A percentile compares a stretch with the other conserved stretches of the same genome.
phyloP scores from a whole-genome alignment of 768 basidiomycete species.

The Mycena metata region DNA sequence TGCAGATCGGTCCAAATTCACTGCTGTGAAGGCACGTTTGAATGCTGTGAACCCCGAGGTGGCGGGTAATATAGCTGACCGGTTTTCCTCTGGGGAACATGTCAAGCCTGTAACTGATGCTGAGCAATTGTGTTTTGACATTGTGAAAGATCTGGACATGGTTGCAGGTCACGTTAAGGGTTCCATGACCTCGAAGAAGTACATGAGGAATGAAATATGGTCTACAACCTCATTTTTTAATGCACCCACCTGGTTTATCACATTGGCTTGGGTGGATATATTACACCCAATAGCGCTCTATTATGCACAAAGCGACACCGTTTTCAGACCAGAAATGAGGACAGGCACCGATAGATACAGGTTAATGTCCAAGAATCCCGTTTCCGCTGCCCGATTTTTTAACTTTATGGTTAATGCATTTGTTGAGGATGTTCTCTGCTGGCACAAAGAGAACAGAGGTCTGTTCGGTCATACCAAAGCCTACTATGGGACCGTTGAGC shows the following conservation, averaged over 20 bases:
- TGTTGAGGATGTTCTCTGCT: constrained; percentile 43
- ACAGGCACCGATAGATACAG: too few species aligned
- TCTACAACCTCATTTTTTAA: constrained; percentile 41
- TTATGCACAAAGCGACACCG: neutral
- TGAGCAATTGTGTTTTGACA: constrained; percentile 51
- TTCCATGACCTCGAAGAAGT: constrained; percentile 46
- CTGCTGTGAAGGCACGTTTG: constrained; percentile 41
- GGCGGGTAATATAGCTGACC: constrained; percentile 35
- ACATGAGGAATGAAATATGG: constrained; percentile 50
- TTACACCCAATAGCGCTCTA: neutral
- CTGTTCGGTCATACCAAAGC: constrained; percentile 47
- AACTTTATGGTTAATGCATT: constrained; percentile 47
- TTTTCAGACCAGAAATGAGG: neutral
- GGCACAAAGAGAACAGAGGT: constrained; percentile 33
- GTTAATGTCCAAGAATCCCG: constrained; percentile 40
- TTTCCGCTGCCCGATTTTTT: constrained; percentile 50
- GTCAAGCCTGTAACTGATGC: constrained; percentile 44
- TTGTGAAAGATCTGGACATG: constrained; percentile 52
- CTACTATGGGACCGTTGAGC: constrained; percentile 52
- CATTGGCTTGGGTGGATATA: constrained; percentile 45
- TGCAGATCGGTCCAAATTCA: constrained; percentile 44
- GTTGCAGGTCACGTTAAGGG: constrained; percentile 48
- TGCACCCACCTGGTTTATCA: constrained; percentile 52
- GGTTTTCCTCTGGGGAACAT: constrained; percentile 43
- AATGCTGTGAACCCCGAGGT: constrained; percentile 41